Conservation (phyloP, 1,284 basidiomycete genomes). For the Jaminaea rosea region DNA sequence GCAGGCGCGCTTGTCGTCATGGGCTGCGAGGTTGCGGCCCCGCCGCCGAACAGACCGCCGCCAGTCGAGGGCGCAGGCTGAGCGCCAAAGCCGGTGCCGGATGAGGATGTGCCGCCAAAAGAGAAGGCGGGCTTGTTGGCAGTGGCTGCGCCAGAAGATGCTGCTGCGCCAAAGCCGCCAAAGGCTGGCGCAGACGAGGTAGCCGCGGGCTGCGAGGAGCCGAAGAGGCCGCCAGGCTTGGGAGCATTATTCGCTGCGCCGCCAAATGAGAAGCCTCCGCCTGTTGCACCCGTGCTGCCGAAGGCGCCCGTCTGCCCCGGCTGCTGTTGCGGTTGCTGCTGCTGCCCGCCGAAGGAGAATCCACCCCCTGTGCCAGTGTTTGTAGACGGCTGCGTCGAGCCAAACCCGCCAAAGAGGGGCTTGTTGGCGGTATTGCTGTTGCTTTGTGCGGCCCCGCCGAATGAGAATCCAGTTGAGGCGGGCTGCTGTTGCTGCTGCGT, state of each 20-base stretch:
- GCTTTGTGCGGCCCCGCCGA: constrained; percentile 16
- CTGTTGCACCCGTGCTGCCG: constrained; percentile 15
- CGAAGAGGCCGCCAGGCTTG: constrained; percentile 21
- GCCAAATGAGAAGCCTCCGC: constrained; percentile 39
- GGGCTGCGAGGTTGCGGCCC: constrained; percentile 12
- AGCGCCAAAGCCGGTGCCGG: constrained; percentile 15
- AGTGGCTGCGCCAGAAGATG: constrained; percentile 12
- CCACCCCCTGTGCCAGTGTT: constrained; percentile 17
- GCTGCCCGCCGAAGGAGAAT: constrained; percentile 26
- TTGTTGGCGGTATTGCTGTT: constrained; percentile 8
- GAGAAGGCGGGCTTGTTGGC: constrained; percentile 37
- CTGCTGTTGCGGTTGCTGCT: constrained; percentile 38
- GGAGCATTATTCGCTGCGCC: neutral
- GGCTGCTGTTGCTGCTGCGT: constrained; percentile 15
- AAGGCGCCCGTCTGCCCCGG: constrained; percentile 14
- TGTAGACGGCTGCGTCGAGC: too few species aligned
- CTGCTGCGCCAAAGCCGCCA: constrained; percentile 31
- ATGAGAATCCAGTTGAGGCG: constrained; percentile 9
- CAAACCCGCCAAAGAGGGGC: constrained; percentile 16
- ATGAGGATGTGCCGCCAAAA: constrained; percentile 20
- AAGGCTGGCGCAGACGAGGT: constrained; percentile 28
- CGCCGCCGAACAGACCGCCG: constrained; percentile 50
- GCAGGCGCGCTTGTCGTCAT: constrained; percentile 23
- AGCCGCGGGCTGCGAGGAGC: constrained; percentile 16
- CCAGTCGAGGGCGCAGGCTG: constrained; percentile 23